Conservation (phyloP, 768 basidiomycete species). For the Psilocybe cyanescens region DNA sequence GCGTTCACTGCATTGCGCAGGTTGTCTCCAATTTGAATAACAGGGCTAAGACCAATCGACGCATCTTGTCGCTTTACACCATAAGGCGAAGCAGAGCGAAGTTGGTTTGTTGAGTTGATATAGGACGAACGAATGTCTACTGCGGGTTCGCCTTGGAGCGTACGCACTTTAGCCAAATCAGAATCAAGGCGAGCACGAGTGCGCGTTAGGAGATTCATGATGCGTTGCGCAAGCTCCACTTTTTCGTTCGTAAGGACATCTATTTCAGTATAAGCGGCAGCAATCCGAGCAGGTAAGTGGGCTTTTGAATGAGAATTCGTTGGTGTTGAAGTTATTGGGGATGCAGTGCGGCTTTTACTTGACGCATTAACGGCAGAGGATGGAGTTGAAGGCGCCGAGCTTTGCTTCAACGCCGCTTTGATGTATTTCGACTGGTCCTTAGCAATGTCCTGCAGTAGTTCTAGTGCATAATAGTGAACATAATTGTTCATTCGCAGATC, state of each 20-base stretch:
- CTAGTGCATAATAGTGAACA: conserved; percentile 24
- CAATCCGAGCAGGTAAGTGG: conserved; percentile 36
- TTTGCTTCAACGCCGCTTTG: conserved; percentile 34
- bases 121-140: conserved; percentile 24
- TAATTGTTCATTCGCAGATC: not conserved
- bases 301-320: conserved; percentile 27
- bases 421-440: conserved; percentile 42
- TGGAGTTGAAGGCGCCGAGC: conserved; percentile 16
- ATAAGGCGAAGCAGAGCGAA: conserved; percentile 22
- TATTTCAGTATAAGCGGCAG: conserved; percentile 39
- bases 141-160: conserved; percentile 41
- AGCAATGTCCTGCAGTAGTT: conserved; percentile 43
- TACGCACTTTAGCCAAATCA: conserved; percentile 41
- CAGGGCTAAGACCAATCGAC: conserved; percentile 25
- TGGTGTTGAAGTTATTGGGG: conserved; percentile 20
- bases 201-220: conserved; percentile 43
- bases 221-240: conserved; percentile 38
- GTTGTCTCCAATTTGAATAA: conserved; percentile 36
- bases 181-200: conserved; percentile 46
- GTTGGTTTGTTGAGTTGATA: conserved; percentile 11
- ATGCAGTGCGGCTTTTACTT: conserved; percentile 15
- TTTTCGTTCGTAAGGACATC: conserved; percentile 41
- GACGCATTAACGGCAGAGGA: conserved; percentile 6
- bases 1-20: conserved; percentile 30
- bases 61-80: conserved; percentile 20